These are phyloP conservation scores for Trypanosoma theileri DNA, from an alignment of 208 protist genomes.

Conservation along the genomic window DNA sequence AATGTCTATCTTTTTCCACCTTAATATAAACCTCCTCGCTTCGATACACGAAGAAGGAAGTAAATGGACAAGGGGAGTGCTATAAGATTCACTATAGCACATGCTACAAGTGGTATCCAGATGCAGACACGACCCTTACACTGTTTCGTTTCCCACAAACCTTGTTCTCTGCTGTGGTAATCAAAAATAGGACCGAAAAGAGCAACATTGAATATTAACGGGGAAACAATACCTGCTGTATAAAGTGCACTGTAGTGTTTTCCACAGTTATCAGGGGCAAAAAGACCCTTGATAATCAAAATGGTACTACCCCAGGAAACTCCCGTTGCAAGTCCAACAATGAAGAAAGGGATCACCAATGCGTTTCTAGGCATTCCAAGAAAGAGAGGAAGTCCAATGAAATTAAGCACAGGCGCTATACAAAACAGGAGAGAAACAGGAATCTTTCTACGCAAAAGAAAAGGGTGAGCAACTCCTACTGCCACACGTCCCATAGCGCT, in stretches of 20 bases:
- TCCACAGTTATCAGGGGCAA: constrained; percentile 59
- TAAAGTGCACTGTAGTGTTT: constrained; percentile 86
- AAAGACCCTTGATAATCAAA: constrained; percentile 68
- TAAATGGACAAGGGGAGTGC: constrained; percentile 42
- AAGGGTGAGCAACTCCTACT: constrained; percentile 52
- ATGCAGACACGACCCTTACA: constrained; percentile 69
- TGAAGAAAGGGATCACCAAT: constrained; percentile 70
- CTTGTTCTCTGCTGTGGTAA: constrained; percentile 49
- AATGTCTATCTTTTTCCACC: constrained; percentile 14
- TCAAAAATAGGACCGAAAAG: constrained; percentile 79
- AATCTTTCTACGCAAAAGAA: constrained; percentile 39
- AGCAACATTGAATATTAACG: constrained; percentile 74
- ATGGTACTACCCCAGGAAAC: constrained; percentile 78
- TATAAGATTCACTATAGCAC: constrained; percentile 49
- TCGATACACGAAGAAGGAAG: constrained; percentile 37
- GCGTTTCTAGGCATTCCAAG: constrained; percentile 30
- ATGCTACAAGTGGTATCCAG: constrained; percentile 46
- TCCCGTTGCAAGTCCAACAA: constrained; percentile 72
- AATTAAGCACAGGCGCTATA: constrained; percentile 62
- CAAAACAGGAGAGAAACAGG: constrained; percentile 44
- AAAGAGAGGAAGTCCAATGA: constrained; percentile 64
- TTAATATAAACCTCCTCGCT: constrained; percentile 26
- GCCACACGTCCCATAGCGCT: constrained; percentile 76
- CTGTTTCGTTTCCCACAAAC: constrained; percentile 23
- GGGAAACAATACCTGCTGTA: constrained; percentile 79